These are phyloP conservation scores for Clarireedia hainanense DNA, from an alignment of 2,329 filamentous ascomycete species.

Conservation along the genomic window DNA sequence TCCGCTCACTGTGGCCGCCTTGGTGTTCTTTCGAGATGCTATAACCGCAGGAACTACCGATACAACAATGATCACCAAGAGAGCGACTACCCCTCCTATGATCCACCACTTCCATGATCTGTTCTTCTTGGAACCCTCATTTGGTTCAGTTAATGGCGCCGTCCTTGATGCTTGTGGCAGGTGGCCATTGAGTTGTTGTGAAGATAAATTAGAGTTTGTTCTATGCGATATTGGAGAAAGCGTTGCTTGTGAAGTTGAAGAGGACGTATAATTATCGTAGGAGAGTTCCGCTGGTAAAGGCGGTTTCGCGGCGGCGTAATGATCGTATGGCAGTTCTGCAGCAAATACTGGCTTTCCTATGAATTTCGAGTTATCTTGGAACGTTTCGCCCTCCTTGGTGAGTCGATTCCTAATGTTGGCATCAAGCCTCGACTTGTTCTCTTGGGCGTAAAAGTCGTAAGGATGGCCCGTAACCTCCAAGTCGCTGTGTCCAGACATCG, in stretches of 20 bases:
- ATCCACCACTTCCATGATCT: not conserved
- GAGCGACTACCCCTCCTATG: not conserved
- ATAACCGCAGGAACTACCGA: not conserved
- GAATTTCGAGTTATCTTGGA: not conserved
- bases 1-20: not conserved
- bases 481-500: conserved; percentile 1
- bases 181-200: not conserved
- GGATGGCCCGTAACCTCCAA: conserved; percentile 2
- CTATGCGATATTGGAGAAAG: not conserved
- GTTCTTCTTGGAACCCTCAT: not conserved
- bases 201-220: not conserved
- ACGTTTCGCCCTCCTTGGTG: not conserved
- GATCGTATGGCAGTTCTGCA: not conserved
- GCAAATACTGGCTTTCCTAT: conserved; percentile 1
- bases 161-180: not conserved
- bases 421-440: not conserved
- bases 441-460: conserved; percentile 1
- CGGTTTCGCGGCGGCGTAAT: not conserved
- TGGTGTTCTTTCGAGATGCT: not conserved
- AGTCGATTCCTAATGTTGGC: not conserved
- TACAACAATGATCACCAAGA: not conserved
- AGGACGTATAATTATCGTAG: not conserved
- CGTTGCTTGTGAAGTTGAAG: not conserved
- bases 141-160: not conserved
- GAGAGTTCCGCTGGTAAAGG: not conserved